phyloP scores from a whole-genome alignment of 257 asterid species.

The Solanum boliviense region DNA sequence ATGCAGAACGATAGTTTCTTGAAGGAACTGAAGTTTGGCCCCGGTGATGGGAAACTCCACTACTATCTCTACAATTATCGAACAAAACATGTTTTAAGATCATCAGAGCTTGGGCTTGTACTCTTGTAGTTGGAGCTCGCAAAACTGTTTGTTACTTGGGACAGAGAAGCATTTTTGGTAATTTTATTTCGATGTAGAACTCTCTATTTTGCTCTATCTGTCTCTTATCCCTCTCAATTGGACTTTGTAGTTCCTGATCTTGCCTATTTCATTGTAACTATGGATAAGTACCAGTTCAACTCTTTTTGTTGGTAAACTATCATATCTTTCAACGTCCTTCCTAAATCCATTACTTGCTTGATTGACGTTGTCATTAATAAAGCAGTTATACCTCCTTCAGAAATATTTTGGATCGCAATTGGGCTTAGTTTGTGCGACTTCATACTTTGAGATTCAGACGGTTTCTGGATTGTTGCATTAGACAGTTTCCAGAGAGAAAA shows the following conservation, averaged over 20 bases:
- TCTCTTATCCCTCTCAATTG: not conserved
- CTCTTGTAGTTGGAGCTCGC: conserved; percentile 36
- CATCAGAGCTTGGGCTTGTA: conserved; percentile 84
- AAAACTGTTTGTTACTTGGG: not conserved
- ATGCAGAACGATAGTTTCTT: conserved; percentile 69
- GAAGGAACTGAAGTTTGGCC: conserved; percentile 90
- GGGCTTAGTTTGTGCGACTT: not conserved
- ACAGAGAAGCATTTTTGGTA: conserved; percentile 13
- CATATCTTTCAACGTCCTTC: not conserved
- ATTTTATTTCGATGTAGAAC: not conserved
- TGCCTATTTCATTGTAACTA: not conserved
- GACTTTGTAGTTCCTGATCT: not conserved
- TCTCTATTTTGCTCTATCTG: not conserved
- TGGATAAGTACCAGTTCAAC: not conserved
- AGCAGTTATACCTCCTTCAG: not conserved
- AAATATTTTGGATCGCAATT: not conserved
- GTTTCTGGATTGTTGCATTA: too few relatives aligned
- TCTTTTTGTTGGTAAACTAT: not conserved
- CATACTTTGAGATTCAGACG: not conserved
- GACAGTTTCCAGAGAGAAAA: too few relatives aligned
- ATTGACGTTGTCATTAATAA: not conserved
- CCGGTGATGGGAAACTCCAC: conserved; percentile 80
- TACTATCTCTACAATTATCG: conserved; percentile 88
- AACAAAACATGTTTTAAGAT: conserved; percentile 39
- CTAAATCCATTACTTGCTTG: not conserved